phyloP scores from a whole-genome alignment of 495 filamentous ascomycete species.

The Ascobolus immersus region DNA sequence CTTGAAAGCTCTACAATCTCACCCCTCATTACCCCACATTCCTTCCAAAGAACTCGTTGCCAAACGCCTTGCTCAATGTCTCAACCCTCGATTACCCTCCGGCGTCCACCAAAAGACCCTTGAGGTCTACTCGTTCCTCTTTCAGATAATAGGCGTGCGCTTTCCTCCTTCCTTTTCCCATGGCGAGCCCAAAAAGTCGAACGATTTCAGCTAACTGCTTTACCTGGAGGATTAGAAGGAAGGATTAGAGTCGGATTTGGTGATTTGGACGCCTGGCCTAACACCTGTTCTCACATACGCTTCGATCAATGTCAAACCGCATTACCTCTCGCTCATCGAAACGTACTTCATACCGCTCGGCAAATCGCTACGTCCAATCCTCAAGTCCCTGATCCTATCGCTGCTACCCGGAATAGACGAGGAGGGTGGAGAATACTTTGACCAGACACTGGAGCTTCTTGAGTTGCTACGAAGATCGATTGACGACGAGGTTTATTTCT shows the following conservation, averaged over 20 bases:
- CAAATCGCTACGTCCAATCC: conserved; percentile 48
- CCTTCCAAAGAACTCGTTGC: conserved; percentile 67
- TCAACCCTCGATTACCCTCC: conserved; percentile 77
- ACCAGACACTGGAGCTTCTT: conserved; percentile 52
- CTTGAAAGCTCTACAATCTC: conserved; percentile 76
- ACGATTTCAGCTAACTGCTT: conserved; percentile 5
- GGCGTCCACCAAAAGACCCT: conserved; percentile 97
- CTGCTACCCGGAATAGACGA: conserved; percentile 82
- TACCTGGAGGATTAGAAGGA: conserved; percentile 24
- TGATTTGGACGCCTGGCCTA: conserved; percentile 70
- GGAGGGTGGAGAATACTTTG: conserved; percentile 90
- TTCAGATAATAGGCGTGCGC: conserved; percentile 35
- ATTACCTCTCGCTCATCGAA: conserved; percentile 64
- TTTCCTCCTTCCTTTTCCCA: not conserved
- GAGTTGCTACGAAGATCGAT: conserved; percentile 51
- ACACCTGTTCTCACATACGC: conserved; percentile 76
- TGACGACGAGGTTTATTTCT: conserved; percentile 67
- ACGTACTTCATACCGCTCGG: conserved; percentile 49
- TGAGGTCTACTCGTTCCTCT: conserved; percentile 78
- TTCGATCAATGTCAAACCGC: conserved; percentile 61
- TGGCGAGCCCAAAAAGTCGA: not conserved
- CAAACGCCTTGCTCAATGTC: conserved; percentile 77
- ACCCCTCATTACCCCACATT: conserved; percentile 43
- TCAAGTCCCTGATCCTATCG: conserved; percentile 67
- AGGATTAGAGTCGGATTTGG: conserved; percentile 51